Evolutionary conservation across 129 eudicot species (phyloP).

Genomic region (Erigeron canadensis): DNA sequence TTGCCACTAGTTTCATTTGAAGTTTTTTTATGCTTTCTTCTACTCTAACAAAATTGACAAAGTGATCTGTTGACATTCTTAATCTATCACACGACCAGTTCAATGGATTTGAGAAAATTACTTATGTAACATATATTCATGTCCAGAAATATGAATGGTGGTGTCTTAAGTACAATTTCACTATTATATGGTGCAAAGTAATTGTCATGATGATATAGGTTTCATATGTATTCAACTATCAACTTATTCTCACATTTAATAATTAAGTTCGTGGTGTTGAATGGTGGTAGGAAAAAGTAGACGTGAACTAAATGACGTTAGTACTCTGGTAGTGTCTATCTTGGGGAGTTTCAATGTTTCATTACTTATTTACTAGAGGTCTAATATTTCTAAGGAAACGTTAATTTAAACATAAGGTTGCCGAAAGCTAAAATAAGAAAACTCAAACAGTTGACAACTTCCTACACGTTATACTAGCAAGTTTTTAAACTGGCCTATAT

Average conservation of each 20-base stretch:
- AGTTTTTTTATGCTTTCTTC: no score
- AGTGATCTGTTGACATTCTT: no score
- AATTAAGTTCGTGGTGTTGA: neutral
- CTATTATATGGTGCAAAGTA: constrained; percentile 27
- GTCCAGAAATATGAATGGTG: neutral
- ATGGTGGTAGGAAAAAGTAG: constrained; percentile 4
- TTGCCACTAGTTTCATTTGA: no score
- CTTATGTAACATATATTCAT: neutral
- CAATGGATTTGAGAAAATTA: neutral
- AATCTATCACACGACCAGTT: neutral
- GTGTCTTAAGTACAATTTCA: constrained; percentile 25
- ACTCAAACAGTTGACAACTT: no score
- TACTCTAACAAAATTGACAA: no score
- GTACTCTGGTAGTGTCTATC: neutral
- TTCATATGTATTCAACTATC: constrained; percentile 26
- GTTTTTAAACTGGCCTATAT: no score
- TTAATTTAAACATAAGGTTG: no score
- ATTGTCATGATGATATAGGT: constrained; percentile 24
- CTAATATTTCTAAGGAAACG: no score
- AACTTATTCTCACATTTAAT: constrained; percentile 13
- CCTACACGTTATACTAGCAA: no score
- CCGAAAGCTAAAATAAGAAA: no score
- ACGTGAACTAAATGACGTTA: neutral
- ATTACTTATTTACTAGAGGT: no score
- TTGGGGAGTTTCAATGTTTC: no score